Evolutionary conservation across 495 filamentous ascomycete species (phyloP).

Genomic region (Trichoderma virens): DNA sequence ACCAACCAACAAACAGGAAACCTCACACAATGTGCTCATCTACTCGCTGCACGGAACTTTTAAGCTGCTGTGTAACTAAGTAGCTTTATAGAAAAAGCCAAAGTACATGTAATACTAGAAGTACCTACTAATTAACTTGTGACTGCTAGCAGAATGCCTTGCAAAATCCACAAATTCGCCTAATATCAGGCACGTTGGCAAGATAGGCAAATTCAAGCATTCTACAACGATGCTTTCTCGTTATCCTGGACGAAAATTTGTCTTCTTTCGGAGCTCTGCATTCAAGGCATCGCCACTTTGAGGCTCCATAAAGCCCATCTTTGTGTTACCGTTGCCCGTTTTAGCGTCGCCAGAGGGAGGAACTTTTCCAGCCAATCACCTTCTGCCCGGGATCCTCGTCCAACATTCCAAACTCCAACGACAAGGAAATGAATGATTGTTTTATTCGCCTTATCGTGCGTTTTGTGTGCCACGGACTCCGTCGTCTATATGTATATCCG

Average conservation of each 20-base stretch:
- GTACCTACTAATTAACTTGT: too few species aligned
- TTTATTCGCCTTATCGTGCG: too few species aligned
- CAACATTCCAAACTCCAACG: not conserved
- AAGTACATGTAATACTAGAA: too few species aligned
- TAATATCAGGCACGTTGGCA: too few species aligned
- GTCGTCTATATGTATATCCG: too few species aligned
- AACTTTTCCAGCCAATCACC: constrained; percentile 2
- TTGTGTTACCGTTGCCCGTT: not conserved
- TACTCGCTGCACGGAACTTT: not conserved
- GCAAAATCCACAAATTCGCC: too few species aligned
- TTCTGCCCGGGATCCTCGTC: not conserved
- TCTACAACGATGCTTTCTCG: too few species aligned
- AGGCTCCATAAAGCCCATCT: not conserved
- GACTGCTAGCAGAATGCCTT: not conserved
- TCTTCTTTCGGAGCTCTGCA: not conserved
- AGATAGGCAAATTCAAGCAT: not conserved
- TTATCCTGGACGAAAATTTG: too few species aligned
- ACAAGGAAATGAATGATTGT: too few species aligned
- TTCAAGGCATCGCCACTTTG: not conserved
- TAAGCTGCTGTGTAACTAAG: not conserved
- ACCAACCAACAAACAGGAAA: not conserved
- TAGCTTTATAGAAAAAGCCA: too few species aligned
- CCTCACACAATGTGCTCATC: not conserved
- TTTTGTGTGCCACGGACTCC: too few species aligned
- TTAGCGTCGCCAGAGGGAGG: not conserved